Evolutionary conservation across 2,329 filamentous ascomycete genomes (phyloP).

Genomic region (Stemphylium lycopersici): DNA sequence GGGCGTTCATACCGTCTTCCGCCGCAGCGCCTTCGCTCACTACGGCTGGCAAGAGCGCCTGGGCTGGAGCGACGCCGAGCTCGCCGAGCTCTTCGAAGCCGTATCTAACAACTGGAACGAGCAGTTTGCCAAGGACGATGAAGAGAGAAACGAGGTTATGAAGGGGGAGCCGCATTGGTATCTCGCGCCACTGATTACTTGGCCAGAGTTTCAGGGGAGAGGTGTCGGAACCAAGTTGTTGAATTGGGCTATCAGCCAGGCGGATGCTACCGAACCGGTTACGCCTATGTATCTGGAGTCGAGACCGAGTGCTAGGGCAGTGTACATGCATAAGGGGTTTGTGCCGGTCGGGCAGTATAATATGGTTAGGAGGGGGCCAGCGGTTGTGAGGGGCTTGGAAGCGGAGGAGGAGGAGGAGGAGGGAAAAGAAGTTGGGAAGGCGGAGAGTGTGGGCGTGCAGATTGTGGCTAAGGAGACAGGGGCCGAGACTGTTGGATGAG

Average conservation of each 20-base stretch:
- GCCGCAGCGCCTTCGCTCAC: conserved; percentile 21
- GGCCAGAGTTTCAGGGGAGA: conserved; percentile 37
- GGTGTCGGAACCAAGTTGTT: conserved; percentile 38
- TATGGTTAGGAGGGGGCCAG: conserved; percentile 31
- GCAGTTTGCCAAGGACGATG: conserved; percentile 25
- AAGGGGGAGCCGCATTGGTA: conserved; percentile 40
- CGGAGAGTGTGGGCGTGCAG: background rate
- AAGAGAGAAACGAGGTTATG: conserved; percentile 19
- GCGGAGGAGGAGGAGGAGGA: conserved; percentile 1
- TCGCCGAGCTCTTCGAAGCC: conserved; percentile 35
- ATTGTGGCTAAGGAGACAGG: too few species aligned
- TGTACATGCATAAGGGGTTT: conserved; percentile 43
- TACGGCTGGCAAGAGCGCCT: conserved; percentile 30
- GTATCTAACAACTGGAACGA: conserved; percentile 29
- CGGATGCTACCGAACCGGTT: conserved; percentile 30
- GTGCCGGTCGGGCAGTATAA: conserved; percentile 23
- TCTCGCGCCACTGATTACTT: conserved; percentile 37
- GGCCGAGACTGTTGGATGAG: too few species aligned
- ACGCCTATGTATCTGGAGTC: conserved; percentile 41
- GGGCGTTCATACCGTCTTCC: conserved; percentile 27
- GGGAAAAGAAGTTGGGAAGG: background rate
- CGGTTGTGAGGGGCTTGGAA: conserved; percentile 9
- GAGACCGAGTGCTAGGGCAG: conserved; percentile 25
- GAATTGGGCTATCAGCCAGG: conserved; percentile 39
- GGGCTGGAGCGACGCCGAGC: conserved; percentile 31